A percentile compares a stretch with the other conserved stretches of the same genome.
Conservation (phyloP, 192 early-diverging fungal genomes). For the Gamsiella multidivaricata region DNA sequence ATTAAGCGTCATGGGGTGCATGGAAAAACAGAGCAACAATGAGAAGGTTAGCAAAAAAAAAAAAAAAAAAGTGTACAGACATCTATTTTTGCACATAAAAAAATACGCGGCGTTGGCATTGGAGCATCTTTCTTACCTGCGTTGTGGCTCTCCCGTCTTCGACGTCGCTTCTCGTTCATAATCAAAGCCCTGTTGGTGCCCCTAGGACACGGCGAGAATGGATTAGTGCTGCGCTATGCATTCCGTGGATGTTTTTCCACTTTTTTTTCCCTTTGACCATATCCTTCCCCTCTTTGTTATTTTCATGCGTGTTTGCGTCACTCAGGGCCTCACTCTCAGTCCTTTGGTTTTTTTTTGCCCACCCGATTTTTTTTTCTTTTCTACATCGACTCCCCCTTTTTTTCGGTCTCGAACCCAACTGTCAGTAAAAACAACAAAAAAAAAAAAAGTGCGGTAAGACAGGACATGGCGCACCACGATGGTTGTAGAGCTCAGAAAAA, state of each 20-base stretch:
- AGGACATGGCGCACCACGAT: not conserved
- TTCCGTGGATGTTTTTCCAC: not conserved
- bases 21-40: not conserved
- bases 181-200: conserved; percentile 34
- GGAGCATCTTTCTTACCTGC: conserved; percentile 60
- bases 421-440: not conserved
- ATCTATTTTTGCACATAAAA: not conserved
- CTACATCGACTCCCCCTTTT: conserved; percentile 4
- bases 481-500: not conserved
- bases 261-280: not conserved
- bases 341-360: conserved; percentile 5
- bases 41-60: not conserved
- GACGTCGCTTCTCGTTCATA: conserved; percentile 84
- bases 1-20: not conserved
- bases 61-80: not conserved
- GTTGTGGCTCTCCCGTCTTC: conserved; percentile 96
- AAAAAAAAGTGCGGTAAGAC: not conserved
- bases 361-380: not conserved
- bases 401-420: not conserved
- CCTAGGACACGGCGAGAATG: conserved; percentile 18
- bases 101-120: not conserved
- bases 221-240: not conserved
- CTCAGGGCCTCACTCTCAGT: not conserved
- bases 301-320: conserved; percentile 34
- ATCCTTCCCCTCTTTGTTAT: too few species aligned